phyloP scores from a whole-genome alignment of 129 eudicot species.

The Helianthus annuus region DNA sequence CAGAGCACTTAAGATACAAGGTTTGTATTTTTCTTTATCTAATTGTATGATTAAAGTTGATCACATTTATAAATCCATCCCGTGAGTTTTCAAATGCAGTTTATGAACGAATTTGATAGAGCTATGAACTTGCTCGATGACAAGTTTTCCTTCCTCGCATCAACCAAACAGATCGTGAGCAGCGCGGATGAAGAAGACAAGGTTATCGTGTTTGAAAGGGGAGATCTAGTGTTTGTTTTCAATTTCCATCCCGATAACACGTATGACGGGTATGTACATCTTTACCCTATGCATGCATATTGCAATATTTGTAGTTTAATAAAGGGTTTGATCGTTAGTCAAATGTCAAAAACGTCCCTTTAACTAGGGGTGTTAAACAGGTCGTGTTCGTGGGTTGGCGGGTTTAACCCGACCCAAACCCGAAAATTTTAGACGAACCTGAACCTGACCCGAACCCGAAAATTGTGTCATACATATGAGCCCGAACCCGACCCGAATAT shows the following conservation, averaged over 20 bases:
- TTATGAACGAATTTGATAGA: conserved; percentile 78
- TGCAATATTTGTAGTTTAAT: background rate
- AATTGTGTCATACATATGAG: too few species aligned
- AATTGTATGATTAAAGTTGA: background rate
- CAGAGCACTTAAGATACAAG: conserved; percentile 93
- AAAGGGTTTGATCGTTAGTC: conserved; percentile 8
- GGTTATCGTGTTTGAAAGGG: conserved; percentile 97
- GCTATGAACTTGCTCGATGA: conserved; percentile 94
- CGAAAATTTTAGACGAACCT: too few species aligned
- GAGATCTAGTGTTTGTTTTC: conserved; percentile 91
- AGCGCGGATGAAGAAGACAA: conserved; percentile 67
- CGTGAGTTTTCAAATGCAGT: conserved; percentile 51
- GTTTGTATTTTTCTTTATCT: conserved; percentile 29
- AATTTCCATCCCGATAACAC: conserved; percentile 86
- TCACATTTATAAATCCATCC: background rate
- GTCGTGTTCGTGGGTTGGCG: too few species aligned
- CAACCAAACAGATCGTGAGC: conserved; percentile 88
- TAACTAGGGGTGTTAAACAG: too few species aligned
- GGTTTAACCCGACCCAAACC: too few species aligned
- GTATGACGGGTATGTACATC: conserved; percentile 69
- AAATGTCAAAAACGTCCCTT: conserved; percentile 4
- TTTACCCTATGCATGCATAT: background rate
- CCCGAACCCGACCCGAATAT: too few species aligned
- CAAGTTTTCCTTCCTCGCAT: conserved; percentile 71
- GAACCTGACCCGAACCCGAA: too few species aligned